Evolutionary conservation across 192 early-diverging fungal species (phyloP), one percentile per base, ranked within the genome.

Genomic region (Entomortierella chlamydospora): DNA sequence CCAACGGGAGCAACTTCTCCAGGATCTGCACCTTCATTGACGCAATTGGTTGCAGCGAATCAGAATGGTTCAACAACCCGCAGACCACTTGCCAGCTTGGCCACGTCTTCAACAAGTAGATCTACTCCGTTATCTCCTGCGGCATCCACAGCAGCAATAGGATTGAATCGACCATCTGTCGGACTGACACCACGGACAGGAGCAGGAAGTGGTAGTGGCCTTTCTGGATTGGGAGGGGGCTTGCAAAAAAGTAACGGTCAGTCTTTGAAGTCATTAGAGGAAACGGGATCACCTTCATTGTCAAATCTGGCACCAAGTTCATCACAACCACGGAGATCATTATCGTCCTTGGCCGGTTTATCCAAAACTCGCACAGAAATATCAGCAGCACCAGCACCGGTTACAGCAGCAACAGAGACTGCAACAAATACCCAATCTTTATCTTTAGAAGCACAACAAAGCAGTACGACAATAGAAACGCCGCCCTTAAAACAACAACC

Each of bases 141-240:
- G 26, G 15, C 53, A 66, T 20, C 28, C 22, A 17, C 51, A 42
- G 26, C 57, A 18, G 17, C 56, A 13, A 37, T 29, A 17, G 43
- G 45, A 42, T 25, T 13, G 31, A 42, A 2, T 25, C 30, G 17
- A n/a, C 10, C 49, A 33, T 23, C 23, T 8, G 20, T 51, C 2
- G 61, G 61, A 33, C 61, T 64, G 29, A 52, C 47, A 37, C 29
- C 47, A 26, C 43, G 54, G 28, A n/a, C 64, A 43, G 53, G 64
- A 42, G 41, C 9, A 22, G 53, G 28, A 51, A 28, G 30, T 31
- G 25, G 61, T 20, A 31, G 61, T 33, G 45, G 57, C 13, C 45
- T 61, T 12, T 7, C 28, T 12, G 49, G 49, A 23, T 47, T 51
- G 34, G 30, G 49, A 23, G 12, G 11, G n/a, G 23, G 22, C 45